phyloP scores from a whole-genome alignment of 208 protist species.

The Trypanosoma vivax region DNA sequence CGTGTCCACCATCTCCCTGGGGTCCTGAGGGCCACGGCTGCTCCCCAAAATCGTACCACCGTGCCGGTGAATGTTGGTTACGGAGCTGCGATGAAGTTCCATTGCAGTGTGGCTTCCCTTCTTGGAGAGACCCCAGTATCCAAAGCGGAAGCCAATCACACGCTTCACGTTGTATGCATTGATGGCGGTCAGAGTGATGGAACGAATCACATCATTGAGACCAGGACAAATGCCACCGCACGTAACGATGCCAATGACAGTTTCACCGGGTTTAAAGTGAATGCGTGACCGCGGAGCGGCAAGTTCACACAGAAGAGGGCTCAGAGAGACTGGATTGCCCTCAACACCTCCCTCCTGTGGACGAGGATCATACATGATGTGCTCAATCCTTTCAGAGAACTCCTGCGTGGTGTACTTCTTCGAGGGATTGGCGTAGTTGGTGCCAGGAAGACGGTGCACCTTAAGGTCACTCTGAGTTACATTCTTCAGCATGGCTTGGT shows the following conservation, averaged over 20 bases:
- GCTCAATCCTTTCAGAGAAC: constrained; percentile 68
- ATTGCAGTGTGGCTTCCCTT: constrained; percentile 82
- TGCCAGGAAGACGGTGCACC: constrained; percentile 67
- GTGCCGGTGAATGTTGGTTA: constrained; percentile 87
- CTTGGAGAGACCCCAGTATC: constrained; percentile 90
- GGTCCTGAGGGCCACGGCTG: constrained; percentile 84
- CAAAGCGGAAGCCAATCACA: constrained; percentile 89
- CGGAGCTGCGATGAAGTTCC: constrained; percentile 66
- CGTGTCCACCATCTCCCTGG: constrained; percentile 89
- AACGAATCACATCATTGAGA: constrained; percentile 93
- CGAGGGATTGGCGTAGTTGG: constrained; percentile 70
- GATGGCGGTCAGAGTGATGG: constrained; percentile 73
- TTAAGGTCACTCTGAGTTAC: constrained; percentile 68
- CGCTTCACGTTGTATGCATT: constrained; percentile 84
- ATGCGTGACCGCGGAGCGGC: constrained; percentile 75
- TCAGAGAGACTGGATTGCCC: constrained; percentile 64
- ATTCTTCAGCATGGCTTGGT: constrained; percentile 39
- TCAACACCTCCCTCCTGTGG: constrained; percentile 42
- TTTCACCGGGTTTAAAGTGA: constrained; percentile 87
- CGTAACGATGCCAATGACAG: constrained; percentile 89
- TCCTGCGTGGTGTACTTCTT: constrained; percentile 75
- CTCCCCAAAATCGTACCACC: constrained; percentile 91
- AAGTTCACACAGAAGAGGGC: constrained; percentile 63
- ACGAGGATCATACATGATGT: constrained; percentile 88
- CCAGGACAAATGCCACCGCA: constrained; percentile 95